phyloP scores from a whole-genome alignment of 169 alveolate species.

The Cystoisospora suis region DNA sequence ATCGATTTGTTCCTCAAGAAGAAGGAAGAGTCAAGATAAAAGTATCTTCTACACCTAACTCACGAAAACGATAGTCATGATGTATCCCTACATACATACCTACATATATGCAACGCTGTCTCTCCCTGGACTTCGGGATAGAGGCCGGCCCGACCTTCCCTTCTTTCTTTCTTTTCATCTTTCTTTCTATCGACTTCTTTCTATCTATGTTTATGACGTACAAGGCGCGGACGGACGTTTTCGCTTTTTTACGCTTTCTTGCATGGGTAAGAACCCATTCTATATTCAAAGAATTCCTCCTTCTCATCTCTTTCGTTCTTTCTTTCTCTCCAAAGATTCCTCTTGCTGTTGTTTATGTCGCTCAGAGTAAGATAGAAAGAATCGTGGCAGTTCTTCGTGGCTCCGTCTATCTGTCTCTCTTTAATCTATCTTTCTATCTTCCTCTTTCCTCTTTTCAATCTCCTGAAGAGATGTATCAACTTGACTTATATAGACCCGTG shows the following conservation, averaged over 20 bases:
- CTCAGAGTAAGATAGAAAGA: not conserved
- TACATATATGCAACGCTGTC: not conserved
- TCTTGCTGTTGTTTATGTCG: not conserved
- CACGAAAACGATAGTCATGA: too few relatives aligned
- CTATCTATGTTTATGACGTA: not conserved
- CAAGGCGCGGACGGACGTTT: not conserved
- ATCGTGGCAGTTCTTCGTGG: not conserved
- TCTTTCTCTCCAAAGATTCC: not conserved
- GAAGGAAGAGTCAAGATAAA: not conserved
- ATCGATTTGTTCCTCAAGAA: not conserved
- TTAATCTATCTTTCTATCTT: not conserved
- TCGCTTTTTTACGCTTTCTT: not conserved
- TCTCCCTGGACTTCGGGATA: not conserved
- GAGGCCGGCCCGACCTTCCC: not conserved
- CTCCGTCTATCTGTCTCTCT: not conserved
- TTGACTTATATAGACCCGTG: not conserved
- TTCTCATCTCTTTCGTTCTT: not conserved
- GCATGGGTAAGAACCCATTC: not conserved
- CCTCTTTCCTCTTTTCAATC: not conserved
- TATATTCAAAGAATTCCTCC: not conserved
- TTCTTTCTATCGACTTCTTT: not conserved
- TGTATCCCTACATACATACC: not conserved
- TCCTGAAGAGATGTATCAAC: not conserved
- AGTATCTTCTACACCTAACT: not conserved
- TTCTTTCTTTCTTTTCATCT: not conserved